A percentile compares a stretch with the other conserved stretches of the same genome.
Conservation (phyloP, 2,329 filamentous ascomycete genomes). For the Epichloe scottii region DNA sequence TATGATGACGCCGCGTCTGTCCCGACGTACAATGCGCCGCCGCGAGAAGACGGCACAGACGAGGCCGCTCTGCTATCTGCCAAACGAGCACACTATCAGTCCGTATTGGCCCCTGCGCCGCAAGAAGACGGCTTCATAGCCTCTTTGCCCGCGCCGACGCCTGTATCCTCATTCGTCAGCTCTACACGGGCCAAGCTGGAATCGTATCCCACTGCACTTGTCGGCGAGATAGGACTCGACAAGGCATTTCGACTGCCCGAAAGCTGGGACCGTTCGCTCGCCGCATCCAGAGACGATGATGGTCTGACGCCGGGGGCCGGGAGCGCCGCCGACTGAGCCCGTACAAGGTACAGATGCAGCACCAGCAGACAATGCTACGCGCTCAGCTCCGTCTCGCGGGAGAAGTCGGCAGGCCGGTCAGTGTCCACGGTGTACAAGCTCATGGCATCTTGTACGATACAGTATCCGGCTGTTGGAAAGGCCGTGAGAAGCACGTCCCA, state of each 20-base stretch:
- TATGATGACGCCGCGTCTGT: slow-evolving; percentile 42
- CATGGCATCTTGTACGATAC: slow-evolving; percentile 59
- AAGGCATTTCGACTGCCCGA: slow-evolving; percentile 63
- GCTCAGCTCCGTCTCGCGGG: slow-evolving; percentile 62
- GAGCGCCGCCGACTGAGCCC: slow-evolving; percentile 57
- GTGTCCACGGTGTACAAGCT: slow-evolving; percentile 62
- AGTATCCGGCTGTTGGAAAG: slow-evolving; percentile 55
- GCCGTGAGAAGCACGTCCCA: slow-evolving; percentile 49
- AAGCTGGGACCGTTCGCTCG: slow-evolving; percentile 31
- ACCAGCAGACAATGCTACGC: slow-evolving; percentile 54
- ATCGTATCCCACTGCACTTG: slow-evolving; percentile 48
- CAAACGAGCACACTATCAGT: slow-evolving; percentile 48
- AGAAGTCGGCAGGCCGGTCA: slow-evolving; percentile 51
- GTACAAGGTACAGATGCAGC: slow-evolving; percentile 52
- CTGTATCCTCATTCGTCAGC: slow-evolving; percentile 44
- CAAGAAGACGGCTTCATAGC: slow-evolving; percentile 30
- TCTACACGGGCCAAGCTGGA: slow-evolving; percentile 44
- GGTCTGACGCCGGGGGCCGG: slow-evolving; percentile 54
- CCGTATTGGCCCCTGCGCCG: slow-evolving; percentile 47
- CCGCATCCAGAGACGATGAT: slow-evolving; percentile 15
- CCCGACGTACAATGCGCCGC: slow-evolving; percentile 21
- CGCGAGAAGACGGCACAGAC: slow-evolving; percentile 7
- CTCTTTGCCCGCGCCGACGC: slow-evolving; percentile 44
- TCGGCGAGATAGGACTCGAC: slow-evolving; percentile 71
- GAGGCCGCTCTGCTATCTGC: slow-evolving; percentile 17